Evolutionary conservation across 2,329 filamentous ascomycete genomes (phyloP).

Genomic region (Didymella keratinophila): DNA sequence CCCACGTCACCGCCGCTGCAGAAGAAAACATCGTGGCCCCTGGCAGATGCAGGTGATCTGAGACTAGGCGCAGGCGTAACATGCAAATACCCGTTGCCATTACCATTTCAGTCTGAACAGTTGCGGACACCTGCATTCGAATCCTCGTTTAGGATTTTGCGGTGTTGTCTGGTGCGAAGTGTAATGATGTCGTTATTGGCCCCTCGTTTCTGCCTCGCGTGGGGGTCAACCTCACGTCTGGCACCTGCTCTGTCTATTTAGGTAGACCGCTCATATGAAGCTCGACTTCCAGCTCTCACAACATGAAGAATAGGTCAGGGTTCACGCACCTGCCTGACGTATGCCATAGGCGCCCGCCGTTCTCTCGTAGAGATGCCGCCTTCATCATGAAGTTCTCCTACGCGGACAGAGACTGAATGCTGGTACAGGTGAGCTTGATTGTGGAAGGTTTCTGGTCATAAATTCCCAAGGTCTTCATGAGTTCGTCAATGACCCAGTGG

Average conservation of each 20-base stretch:
- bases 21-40: slow-evolving; percentile 18
- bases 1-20: slow-evolving; percentile 17
- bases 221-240: not conserved
- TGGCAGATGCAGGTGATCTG: slow-evolving; percentile 14
- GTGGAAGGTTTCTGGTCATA: not conserved
- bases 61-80: slow-evolving; percentile 6
- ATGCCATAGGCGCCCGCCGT: not conserved
- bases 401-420: not conserved
- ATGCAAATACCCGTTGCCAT: slow-evolving; percentile 4
- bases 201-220: slow-evolving; percentile 9
- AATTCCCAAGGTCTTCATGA: not conserved
- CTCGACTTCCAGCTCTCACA: not conserved
- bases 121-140: not conserved
- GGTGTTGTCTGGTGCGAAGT: not conserved
- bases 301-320: no score
- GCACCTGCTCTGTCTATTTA: not conserved
- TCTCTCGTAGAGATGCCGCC: not conserved
- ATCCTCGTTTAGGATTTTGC: not conserved
- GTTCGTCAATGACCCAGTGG: no score
- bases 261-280: not conserved
- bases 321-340: not conserved
- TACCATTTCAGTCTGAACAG: not conserved
- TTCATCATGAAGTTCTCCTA: not conserved
- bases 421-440: not conserved
- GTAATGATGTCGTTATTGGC: slow-evolving; percentile 4